Evolutionary conservation across 441 rosid species (phyloP).

Genomic region (Populus hybrid): DNA sequence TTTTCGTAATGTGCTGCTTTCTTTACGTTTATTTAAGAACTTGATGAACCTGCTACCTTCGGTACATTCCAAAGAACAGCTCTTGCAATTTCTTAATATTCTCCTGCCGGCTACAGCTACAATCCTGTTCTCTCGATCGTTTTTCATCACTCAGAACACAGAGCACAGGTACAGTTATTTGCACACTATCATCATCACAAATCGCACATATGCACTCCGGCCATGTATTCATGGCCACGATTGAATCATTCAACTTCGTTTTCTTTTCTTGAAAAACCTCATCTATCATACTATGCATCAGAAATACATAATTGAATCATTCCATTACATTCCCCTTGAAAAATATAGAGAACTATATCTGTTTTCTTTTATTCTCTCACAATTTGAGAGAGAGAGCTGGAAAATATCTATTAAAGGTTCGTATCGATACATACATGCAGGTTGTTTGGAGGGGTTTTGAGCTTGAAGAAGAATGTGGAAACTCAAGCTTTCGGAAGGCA

Average conservation of each 20-base stretch:
- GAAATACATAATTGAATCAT: no score
- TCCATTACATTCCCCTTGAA: no score
- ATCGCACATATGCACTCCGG: background rate
- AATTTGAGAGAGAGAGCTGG: no score
- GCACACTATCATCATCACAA: background rate
- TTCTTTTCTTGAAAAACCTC: background rate
- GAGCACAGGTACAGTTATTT: background rate
- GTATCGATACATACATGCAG: background rate
- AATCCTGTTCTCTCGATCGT: background rate
- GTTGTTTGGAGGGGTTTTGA: background rate
- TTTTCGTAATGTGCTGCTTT: background rate
- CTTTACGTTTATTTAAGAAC: background rate
- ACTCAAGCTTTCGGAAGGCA: slow-evolving; percentile 53
- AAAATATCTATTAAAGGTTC: background rate
- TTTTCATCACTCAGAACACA: background rate
- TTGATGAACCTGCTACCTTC: background rate
- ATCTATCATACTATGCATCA: background rate
- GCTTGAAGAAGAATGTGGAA: slow-evolving; percentile 47
- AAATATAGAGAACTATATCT: no score
- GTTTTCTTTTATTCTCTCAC: no score
- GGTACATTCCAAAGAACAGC: no score
- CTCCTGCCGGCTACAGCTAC: background rate
- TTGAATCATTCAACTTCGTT: no score
- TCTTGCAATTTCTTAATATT: background rate
- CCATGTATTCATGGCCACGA: background rate